phyloP scores from a whole-genome alignment of 345 rosid species.

The Eucalyptus cloeziana region DNA sequence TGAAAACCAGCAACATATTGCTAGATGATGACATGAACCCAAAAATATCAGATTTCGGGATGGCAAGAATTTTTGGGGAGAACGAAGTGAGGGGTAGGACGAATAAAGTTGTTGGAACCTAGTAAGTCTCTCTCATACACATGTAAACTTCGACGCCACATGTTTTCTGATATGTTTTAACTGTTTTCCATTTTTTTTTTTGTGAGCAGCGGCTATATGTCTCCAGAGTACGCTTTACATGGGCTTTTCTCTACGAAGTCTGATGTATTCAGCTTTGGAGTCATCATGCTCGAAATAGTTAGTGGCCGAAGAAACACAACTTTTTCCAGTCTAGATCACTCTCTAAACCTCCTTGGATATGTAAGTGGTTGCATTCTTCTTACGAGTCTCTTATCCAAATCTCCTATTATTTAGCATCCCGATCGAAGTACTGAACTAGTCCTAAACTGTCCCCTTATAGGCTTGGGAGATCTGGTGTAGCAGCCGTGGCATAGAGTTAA shows the following conservation, averaged over 20 bases:
- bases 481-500: not conserved
- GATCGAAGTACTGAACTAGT: not conserved
- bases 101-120: conserved; percentile 9
- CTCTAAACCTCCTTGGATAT: conserved; percentile 3
- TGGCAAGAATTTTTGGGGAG: conserved; percentile 11
- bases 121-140: not conserved
- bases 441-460: not conserved
- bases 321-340: not conserved
- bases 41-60: conserved; percentile 18
- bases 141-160: not conserved
- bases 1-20: conserved; percentile 9
- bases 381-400: not conserved
- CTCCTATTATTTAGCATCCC: not conserved
- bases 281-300: conserved; percentile 11
- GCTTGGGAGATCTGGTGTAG: conserved; percentile 3
- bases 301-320: conserved; percentile 1
- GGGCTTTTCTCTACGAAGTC: conserved; percentile 12
- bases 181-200: not conserved
- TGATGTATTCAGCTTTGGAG: conserved; percentile 22
- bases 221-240: conserved; percentile 15
- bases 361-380: not conserved
- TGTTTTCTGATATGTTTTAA: not conserved
- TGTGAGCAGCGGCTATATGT: conserved; percentile 9
- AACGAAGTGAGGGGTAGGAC: not conserved
- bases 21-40: conserved; percentile 13